Percentiles rank a stretch among this genome's conserved stretches.
phyloP scores from a whole-genome alignment of 768 basidiomycete species.

The Rhizopogon vesiculosus region DNA sequence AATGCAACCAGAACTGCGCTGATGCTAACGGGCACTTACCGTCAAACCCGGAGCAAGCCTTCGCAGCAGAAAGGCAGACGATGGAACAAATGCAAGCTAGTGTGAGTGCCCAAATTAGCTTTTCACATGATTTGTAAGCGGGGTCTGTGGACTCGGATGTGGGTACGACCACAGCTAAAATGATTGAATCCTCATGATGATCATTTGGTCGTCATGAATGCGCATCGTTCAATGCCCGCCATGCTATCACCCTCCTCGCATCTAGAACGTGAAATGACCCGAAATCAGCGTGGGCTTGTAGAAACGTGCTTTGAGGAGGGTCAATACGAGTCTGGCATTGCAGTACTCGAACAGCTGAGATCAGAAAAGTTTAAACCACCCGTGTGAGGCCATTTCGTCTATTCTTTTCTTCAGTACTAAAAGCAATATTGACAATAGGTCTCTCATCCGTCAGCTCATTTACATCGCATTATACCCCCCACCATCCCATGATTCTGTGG shows the following conservation, averaged over 20 bases:
- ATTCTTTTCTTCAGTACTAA: background rate
- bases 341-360: conserved; percentile 57
- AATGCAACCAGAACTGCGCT: conserved; percentile 1
- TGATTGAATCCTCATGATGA: background rate
- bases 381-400: conserved; percentile 36
- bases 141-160: background rate
- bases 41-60: conserved; percentile 1
- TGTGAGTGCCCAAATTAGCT: background rate
- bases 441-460: conserved; percentile 62
- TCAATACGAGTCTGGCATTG: conserved; percentile 67
- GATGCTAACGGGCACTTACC: conserved; percentile 2
- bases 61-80: background rate
- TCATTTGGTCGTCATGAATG: background rate
- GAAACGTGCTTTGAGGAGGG: conserved; percentile 76
- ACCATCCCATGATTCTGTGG: conserved; percentile 7
- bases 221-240: background rate
- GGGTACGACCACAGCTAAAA: background rate
- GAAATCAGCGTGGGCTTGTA: conserved; percentile 50
- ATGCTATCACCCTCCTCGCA: background rate
- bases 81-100: background rate
- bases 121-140: background rate
- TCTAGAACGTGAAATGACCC: conserved; percentile 40
- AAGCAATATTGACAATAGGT: conserved; percentile 27
- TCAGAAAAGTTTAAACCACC: conserved; percentile 53
- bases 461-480: conserved; percentile 66